phyloP scores from a whole-genome alignment of 2,329 filamentous ascomycete species.

The Clarireedia paspali region DNA sequence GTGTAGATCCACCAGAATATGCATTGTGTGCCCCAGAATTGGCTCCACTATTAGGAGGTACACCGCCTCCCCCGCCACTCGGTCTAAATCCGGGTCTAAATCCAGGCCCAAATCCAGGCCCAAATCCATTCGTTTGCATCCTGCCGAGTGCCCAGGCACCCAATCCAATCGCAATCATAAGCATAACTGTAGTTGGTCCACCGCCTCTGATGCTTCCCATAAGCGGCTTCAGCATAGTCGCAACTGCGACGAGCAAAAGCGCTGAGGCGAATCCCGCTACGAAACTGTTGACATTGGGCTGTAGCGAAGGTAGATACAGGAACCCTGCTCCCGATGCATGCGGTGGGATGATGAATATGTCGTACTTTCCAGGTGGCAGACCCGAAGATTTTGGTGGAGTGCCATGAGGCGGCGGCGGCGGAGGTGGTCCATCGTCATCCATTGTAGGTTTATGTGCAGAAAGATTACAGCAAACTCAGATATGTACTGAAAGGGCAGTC shows the following conservation, averaged over 20 bases:
- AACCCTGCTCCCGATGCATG: conserved; percentile 86
- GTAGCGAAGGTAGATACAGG: conserved; percentile 85
- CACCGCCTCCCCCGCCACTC: conserved; percentile 17
- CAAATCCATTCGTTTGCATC: conserved; percentile 40
- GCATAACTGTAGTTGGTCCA: conserved; percentile 62
- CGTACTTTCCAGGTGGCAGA: conserved; percentile 83
- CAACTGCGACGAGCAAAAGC: conserved; percentile 64
- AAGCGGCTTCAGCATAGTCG: conserved; percentile 64
- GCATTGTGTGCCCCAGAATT: conserved; percentile 16
- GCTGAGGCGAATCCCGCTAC: conserved; percentile 77
- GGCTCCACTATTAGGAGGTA: conserved; percentile 13
- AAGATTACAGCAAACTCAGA: neutral
- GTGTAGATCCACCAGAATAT: conserved; percentile 22
- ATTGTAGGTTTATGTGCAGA: conserved; percentile 4
- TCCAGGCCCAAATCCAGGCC: conserved; percentile 20
- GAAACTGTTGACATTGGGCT: conserved; percentile 84
- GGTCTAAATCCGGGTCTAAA: conserved; percentile 26
- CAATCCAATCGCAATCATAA: conserved; percentile 66
- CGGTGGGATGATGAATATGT: conserved; percentile 94
- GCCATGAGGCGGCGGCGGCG: conserved; percentile 81
- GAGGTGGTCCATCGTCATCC: conserved; percentile 35
- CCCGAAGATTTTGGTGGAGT: conserved; percentile 63
- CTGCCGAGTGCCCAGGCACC: conserved; percentile 72
- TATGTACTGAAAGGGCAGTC: neutral
- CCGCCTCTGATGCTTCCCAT: conserved; percentile 62